Evolutionary conservation across 2,329 filamentous ascomycete species (phyloP).

Genomic region (Scorias spongiosa): DNA sequence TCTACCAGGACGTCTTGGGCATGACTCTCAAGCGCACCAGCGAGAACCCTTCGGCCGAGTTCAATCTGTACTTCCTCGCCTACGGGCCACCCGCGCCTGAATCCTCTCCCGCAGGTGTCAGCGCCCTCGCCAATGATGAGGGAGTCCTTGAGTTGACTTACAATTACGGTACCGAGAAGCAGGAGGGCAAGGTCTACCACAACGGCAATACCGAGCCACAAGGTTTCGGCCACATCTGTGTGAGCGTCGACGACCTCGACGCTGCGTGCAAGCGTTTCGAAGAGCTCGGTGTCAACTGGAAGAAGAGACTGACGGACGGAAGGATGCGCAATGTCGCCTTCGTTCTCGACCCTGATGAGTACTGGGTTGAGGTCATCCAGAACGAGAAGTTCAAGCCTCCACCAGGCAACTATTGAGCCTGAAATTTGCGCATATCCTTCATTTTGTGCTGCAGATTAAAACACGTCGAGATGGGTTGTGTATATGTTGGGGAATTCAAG

Average conservation of each 20-base stretch:
- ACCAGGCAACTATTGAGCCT: slow-evolving; percentile 6
- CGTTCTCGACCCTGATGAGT: slow-evolving; percentile 67
- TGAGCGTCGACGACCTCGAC: slow-evolving; percentile 78
- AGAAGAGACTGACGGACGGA: slow-evolving; percentile 87
- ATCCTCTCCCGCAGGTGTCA: slow-evolving; percentile 39
- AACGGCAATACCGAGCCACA: slow-evolving; percentile 84
- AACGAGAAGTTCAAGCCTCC: slow-evolving; percentile 48
- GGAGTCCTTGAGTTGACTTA: slow-evolving; percentile 83
- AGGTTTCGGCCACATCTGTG: slow-evolving; percentile 84
- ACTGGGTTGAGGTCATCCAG: slow-evolving; percentile 68
- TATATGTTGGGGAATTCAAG: neutral
- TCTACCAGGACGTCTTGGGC: slow-evolving; percentile 62
- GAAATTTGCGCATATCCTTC: neutral
- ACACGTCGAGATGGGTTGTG: neutral
- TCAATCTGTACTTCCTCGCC: slow-evolving; percentile 86
- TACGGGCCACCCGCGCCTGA: slow-evolving; percentile 42
- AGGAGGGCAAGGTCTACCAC: slow-evolving; percentile 72
- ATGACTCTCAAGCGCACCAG: slow-evolving; percentile 66
- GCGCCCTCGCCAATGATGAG: slow-evolving; percentile 52
- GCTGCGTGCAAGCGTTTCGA: slow-evolving; percentile 80
- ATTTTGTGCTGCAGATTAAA: neutral
- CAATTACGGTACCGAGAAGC: slow-evolving; percentile 72
- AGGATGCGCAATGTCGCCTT: slow-evolving; percentile 88
- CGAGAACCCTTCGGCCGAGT: slow-evolving; percentile 55
- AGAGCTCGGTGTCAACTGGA: slow-evolving; percentile 67